Evolutionary conservation across 2,329 filamentous ascomycete genomes (phyloP).

Genomic region (Talaromyces sp.): DNA sequence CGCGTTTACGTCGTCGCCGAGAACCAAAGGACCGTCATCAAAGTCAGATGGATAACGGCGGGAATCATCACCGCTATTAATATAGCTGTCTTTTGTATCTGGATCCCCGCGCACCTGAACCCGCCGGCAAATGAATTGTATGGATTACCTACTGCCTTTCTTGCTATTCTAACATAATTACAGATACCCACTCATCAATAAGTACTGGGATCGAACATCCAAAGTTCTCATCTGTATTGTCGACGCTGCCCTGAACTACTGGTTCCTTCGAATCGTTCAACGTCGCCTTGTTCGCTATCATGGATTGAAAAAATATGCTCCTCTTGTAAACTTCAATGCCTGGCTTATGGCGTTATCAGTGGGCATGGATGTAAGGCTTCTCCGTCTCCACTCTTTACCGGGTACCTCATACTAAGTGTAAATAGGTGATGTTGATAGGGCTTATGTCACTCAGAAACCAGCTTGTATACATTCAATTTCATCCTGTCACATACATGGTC

Average conservation of each 20-base stretch:
- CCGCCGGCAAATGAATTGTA: background rate
- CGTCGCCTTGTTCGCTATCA: background rate
- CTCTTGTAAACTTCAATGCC: constrained; percentile 5
- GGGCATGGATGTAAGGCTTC: background rate
- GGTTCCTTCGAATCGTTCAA: background rate
- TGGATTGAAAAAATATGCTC: constrained; percentile 4
- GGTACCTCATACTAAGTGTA: constrained; percentile 11
- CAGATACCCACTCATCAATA: background rate
- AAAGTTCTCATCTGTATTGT: background rate
- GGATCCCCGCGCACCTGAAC: constrained; percentile 38
- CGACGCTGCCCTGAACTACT: constrained; percentile 2
- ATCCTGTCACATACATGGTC: constrained; percentile 8
- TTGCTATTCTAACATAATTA: background rate
- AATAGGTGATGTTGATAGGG: constrained; percentile 14
- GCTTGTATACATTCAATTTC: constrained; percentile 12
- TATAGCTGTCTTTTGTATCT: constrained; percentile 38
- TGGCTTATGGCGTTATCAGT: background rate
- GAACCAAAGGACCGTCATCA: constrained; percentile 23
- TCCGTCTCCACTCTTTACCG: background rate
- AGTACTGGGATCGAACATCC: background rate
- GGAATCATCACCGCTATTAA: constrained; percentile 35
- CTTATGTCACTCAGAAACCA: constrained; percentile 16
- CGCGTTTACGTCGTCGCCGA: constrained; percentile 14
- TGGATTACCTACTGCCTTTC: background rate
- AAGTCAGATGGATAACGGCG: constrained; percentile 38